Evolutionary conservation across 192 early-diverging fungal genomes (phyloP), one percentile per base, ranked within the genome.

Genomic region (Kickxella alabastrina): DNA sequence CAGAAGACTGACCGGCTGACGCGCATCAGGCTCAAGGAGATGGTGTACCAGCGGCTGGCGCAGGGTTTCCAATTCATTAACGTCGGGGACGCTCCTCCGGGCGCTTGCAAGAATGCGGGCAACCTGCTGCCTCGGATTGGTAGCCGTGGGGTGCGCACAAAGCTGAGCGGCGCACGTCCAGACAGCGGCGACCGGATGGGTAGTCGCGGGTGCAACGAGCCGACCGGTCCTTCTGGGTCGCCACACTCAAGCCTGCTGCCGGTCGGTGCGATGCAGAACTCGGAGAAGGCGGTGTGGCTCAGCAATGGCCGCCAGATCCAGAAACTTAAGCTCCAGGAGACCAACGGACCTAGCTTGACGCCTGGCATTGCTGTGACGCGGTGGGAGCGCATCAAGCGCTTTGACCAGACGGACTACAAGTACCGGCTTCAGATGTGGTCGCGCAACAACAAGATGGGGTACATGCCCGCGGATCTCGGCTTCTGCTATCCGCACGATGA

Each of bases 221-320:
- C 51, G 4, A 45, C 28, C 25, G 13, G 21, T 12, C 6, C 55
- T 9, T 12, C 54, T 1, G 49, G 12, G 7, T 19, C 59, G 18
- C 36, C 24, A 12, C 52, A 51, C 37, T 15, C 49, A 10, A 23
- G 38, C 17, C 29, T 44, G 34, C 14, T 62, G 22, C 49, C 48
- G 26, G n/a, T 36, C 3, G 53, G 57, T 3, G 15, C 40, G 38
- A 22, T 54, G 22, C 54, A 49, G 41, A 52, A 54, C 22, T 28
- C 54, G 8, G 56, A 58, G 0, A 53, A 52, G 8, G 58, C 79
- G 6, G 84, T 78, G 28, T 92, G 84, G 79, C 78, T 98, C 18
- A 89, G 86, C 62, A 87, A 93, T 69, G 95, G 95, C 0, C 88
- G 93, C 53, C 89, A 95, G 59, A 78, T 98, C 7, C 95, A 98